Conservation (phyloP, 225 moss, liverwort and hornwort species). For the Marchantia polymorpha region DNA sequence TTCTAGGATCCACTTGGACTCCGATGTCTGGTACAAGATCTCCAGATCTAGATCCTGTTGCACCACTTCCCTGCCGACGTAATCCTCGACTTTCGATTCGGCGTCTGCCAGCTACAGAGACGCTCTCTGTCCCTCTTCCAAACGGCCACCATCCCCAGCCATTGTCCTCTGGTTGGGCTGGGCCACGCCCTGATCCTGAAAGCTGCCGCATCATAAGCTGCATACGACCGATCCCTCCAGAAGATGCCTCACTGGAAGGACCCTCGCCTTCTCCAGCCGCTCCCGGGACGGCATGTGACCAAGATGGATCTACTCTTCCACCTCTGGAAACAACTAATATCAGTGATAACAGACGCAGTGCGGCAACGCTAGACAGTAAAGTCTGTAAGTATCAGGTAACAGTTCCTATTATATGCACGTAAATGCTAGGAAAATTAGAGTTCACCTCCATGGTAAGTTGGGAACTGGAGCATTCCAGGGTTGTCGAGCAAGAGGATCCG, state of each 20-base stretch:
- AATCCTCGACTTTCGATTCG: constrained; percentile 38
- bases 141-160: constrained; percentile 94
- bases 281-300: constrained; percentile 48
- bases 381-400: not conserved
- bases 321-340: constrained; percentile 41
- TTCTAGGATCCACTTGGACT: constrained; percentile 56
- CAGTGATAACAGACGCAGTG: not conserved
- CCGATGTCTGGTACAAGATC: constrained; percentile 58
- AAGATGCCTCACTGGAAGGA: constrained; percentile 53
- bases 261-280: constrained; percentile 57
- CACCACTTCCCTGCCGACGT: constrained; percentile 30
- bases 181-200: constrained; percentile 68
- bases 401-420: not conserved
- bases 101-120: constrained; percentile 54
- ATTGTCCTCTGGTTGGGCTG: constrained; percentile 56
- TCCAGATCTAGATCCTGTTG: constrained; percentile 43
- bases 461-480: constrained; percentile 78
- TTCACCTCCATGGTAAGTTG: constrained; percentile 70
- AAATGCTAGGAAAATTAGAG: not conserved
- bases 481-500: constrained; percentile 54
- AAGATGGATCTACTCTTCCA: constrained; percentile 60
- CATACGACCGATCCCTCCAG: constrained; percentile 68
- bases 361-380: too few species aligned
- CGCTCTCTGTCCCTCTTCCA: constrained; percentile 56
- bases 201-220: constrained; percentile 85